A percentile compares a stretch with the other conserved stretches of the same genome.
Conservation (phyloP, 805 yeast species). For the Candida loeiensis region DNA sequence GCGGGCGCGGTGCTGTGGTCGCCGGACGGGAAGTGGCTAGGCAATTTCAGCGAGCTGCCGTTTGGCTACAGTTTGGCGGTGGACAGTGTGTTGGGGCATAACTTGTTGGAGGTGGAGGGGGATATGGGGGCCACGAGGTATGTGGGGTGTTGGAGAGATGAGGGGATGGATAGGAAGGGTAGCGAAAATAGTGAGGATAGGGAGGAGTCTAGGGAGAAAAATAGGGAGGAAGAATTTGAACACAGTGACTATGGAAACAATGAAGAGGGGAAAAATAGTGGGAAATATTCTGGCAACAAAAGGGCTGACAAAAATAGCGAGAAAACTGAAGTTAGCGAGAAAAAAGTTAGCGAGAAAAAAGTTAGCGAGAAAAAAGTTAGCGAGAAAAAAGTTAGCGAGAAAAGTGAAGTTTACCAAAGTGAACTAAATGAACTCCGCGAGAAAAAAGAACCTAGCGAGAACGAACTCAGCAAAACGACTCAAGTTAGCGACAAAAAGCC, state of each 20-base stretch:
- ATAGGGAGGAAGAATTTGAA: too few relatives aligned
- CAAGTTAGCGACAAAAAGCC: too few relatives aligned
- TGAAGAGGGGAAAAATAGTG: too few relatives aligned
- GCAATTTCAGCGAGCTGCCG: slow-evolving; percentile 22
- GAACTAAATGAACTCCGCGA: too few relatives aligned
- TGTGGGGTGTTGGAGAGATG: slow-evolving; percentile 9
- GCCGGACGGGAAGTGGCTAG: slow-evolving; percentile 32
- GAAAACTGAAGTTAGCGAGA: background rate
- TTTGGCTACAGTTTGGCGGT: slow-evolving; percentile 28
- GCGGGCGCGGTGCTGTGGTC: slow-evolving; percentile 27
- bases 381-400: background rate
- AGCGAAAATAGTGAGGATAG: background rate
- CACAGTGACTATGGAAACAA: too few relatives aligned
- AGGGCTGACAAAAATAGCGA: background rate
- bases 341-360: too few relatives aligned
- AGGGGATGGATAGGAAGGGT: background rate
- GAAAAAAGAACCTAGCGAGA: background rate
- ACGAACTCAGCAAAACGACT: too few relatives aligned
- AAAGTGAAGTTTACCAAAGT: too few relatives aligned
- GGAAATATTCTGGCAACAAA: too few relatives aligned
- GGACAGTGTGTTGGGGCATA: slow-evolving; percentile 24
- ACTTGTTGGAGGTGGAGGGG: background rate
- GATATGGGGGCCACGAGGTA: slow-evolving; percentile 2
- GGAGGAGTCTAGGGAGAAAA: background rate
- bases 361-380: too few relatives aligned